Base-by-base conservation (phyloP, 148 eudicot species). In the Pharnaceum exiguum region DNA sequence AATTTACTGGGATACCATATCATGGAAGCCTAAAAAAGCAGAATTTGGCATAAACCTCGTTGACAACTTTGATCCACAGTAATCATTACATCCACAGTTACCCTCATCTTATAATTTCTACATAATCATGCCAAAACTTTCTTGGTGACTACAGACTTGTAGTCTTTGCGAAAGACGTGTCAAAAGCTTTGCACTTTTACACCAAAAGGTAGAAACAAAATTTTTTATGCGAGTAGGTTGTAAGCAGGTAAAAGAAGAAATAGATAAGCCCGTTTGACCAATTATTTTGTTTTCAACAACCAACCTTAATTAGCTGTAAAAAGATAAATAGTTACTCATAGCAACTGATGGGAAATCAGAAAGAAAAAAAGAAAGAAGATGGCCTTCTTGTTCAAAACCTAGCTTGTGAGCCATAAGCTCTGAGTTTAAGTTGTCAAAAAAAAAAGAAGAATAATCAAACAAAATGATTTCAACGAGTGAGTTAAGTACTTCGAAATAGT, bases 71-170 rank as follows among this genome's bases (percentile, higher is more conserved):
- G 44, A 59, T 59, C 45, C 28, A 46, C 19, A 1, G 35, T 35
- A 60, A 48, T 60, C 42, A 60, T 60, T 26, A 47, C 18, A 9
- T 26, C 65, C 57, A 47, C 42, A 23, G 12, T 23, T 33, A 15
- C 7, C 29, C n/a, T n/a, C 9, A 11, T 48, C 8, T 25, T 24
- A 32, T 13, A 60, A 60, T 60, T 48, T 36, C 26, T 35, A 35
- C 55, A 48, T 35, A 60, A 60, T 46, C 35, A 60, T 60, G 54
- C 22, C 35, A n/a, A 28, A 48, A 25, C 10, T 22, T 21, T 22
- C 23, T 19, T 45, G 19, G 19, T 22, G 8, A 10, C 42, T 18
- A 13, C 11, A 15, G 45, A 2, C 10, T 46, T 47, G 33, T 24
- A 45, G 25, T 46, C 13, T 47, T 35, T 25, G 46, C 22, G 18